Evolutionary conservation across 192 early-diverging fungal species (phyloP).

Genomic region (Gamsiella multidivaricata): DNA sequence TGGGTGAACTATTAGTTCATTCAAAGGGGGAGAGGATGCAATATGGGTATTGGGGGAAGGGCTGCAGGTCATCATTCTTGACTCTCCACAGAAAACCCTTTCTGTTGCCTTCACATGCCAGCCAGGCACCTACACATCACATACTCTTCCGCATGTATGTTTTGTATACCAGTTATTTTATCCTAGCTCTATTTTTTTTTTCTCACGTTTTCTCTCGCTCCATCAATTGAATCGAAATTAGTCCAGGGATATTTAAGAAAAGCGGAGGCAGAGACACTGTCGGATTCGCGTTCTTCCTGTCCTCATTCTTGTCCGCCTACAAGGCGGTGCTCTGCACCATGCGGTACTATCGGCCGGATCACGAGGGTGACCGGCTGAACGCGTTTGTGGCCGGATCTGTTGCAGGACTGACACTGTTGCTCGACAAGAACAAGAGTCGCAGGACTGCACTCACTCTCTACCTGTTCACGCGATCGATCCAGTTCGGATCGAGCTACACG

Average conservation of each 20-base stretch:
- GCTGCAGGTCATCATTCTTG: too few species aligned
- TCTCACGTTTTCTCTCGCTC: not conserved
- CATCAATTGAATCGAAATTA: constrained; percentile 4
- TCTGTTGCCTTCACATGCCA: too few species aligned
- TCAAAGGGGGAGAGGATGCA: too few species aligned
- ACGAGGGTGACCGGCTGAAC: constrained; percentile 65
- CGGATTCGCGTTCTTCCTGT: constrained; percentile 75
- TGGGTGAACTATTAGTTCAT: too few species aligned
- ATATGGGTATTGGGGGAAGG: too few species aligned
- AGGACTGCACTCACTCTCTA: constrained; percentile 74
- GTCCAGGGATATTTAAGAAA: constrained; percentile 57
- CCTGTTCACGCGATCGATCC: constrained; percentile 69
- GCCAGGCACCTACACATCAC: too few species aligned
- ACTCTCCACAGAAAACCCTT: too few species aligned
- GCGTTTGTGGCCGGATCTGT: constrained; percentile 73
- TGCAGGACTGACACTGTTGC: constrained; percentile 66
- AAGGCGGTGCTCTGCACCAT: constrained; percentile 71
- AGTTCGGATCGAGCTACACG: constrained; percentile 70
- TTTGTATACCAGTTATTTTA: too few species aligned
- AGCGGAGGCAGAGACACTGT: constrained; percentile 69
- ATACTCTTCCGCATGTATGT: too few species aligned
- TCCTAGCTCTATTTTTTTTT: not conserved
- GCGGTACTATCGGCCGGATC: constrained; percentile 58
- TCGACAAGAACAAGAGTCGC: constrained; percentile 69
- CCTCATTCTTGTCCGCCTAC: constrained; percentile 71